Evolutionary conservation across 257 asterid species (phyloP), one percentile per base, ranked within the genome.

Genomic region (Fraxinus cuspidata): DNA sequence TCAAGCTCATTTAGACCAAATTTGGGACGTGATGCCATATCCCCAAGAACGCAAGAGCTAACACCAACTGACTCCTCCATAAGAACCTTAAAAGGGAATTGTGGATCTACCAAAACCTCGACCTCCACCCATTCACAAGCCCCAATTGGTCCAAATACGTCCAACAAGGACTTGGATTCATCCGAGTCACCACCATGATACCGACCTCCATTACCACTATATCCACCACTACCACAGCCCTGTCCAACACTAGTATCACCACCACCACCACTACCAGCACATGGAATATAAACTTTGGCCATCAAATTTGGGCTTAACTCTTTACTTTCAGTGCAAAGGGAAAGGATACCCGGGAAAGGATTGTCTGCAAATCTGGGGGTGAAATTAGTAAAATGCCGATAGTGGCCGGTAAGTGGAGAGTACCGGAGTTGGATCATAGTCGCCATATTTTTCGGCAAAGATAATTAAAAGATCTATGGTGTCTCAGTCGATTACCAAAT

Each of bases 31-130:
- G 87, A 80, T 0, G 90, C 88, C 90, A 87, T 87, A 81, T 84
- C 90, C 96, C 90, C 87, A 3, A 85, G 70, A 28, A 85, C 87
- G 28, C 84, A 81, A 12, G 90, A 77, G 3, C 77, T 85, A 11
- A 87, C 89, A 27, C 90, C 89, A 16, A 85, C 90, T 66, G 85
- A 60, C 47, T 87, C 87, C 76, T 87, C 90, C 90, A 87, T 87
- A 13, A 85, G 64, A 67, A 87, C 87, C 83, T 87, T 87, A 73
- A 87, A 87, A 5, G 90, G 87, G 71, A 87, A 87, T 70, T 83
- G 86, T 5, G 89, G 87, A 83, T 87, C 90, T 0, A 87, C 89
- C 2, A 83, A 80, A 70, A 85, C 90, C 90, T 79, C 4, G 89
- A 83, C 83, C 87, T 83, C 90, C 90, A 85, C 1, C 87, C 89